Percentiles rank a stretch among this genome's conserved stretches.
Conservation (phyloP, 2,329 filamentous ascomycete species). For the Colletotrichum sansevieriae region DNA sequence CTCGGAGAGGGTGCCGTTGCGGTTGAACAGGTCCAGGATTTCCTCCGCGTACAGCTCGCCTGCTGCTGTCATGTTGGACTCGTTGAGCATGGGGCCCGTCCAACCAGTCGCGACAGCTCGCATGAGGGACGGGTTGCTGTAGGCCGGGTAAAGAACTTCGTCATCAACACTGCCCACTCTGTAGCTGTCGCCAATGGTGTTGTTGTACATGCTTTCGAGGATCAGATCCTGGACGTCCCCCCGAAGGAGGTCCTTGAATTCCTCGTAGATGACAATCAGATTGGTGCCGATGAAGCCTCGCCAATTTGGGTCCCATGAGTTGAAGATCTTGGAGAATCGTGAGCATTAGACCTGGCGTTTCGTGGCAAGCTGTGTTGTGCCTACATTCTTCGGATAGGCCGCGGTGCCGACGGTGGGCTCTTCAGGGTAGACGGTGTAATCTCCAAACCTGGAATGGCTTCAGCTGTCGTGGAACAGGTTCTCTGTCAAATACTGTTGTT, state of each 20-base stretch:
- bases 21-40: constrained; percentile 68
- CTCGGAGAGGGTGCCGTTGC: constrained; percentile 63
- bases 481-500: neutral
- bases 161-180: constrained; percentile 63
- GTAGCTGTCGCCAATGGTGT: constrained; percentile 70
- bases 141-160: constrained; percentile 58
- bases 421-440: constrained; percentile 66
- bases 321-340: constrained; percentile 58
- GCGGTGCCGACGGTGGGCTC: constrained; percentile 68
- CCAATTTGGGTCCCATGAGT: constrained; percentile 74
- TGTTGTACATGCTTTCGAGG: constrained; percentile 65
- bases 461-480: constrained; percentile 61
- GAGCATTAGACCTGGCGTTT: neutral
- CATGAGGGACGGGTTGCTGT: constrained; percentile 63
- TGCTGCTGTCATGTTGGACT: constrained; percentile 69
- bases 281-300: constrained; percentile 72
- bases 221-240: constrained; percentile 56
- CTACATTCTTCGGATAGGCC: constrained; percentile 55
- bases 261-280: constrained; percentile 70
- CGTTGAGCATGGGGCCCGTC: constrained; percentile 65
- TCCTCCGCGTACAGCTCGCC: constrained; percentile 69
- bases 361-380: neutral
- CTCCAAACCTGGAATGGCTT: constrained; percentile 14
- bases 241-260: constrained; percentile 62
- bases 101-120: constrained; percentile 70